Conservation (phyloP, 768 basidiomycete genomes). For the Lentinula edodes region DNA sequence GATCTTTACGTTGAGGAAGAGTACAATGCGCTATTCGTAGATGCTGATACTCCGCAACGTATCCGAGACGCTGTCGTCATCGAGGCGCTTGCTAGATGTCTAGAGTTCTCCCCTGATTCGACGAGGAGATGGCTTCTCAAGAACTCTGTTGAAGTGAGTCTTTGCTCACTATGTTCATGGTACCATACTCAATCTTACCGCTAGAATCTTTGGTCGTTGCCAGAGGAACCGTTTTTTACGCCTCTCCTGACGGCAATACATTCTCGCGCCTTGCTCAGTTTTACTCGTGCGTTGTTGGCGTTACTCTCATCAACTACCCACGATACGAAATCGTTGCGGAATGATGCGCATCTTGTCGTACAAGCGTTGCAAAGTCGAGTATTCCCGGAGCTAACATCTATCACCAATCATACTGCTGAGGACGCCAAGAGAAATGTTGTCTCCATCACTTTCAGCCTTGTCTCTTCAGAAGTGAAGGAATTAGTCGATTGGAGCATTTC, state of each 20-base stretch:
- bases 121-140: conserved; percentile 47
- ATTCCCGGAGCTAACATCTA: conserved; percentile 40
- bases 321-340: not conserved
- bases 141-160: conserved; percentile 42
- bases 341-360: conserved; percentile 27
- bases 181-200: not conserved
- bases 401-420: conserved; percentile 23
- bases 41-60: conserved; percentile 26
- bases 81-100: conserved; percentile 44
- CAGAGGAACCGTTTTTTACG: conserved; percentile 27
- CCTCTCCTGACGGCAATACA: conserved; percentile 42
- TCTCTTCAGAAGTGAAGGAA: conserved; percentile 20
- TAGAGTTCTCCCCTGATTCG: conserved; percentile 41
- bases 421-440: conserved; percentile 36
- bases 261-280: conserved; percentile 38
- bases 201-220: conserved; percentile 46
- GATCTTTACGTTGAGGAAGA: conserved; percentile 41
- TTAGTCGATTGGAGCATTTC: conserved; percentile 24
- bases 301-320: conserved; percentile 20
- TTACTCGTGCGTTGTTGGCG: conserved; percentile 25
- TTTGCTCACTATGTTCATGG: not conserved
- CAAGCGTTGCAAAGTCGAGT: conserved; percentile 37
- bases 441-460: conserved; percentile 36
- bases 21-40: conserved; percentile 36
- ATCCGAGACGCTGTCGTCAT: conserved; percentile 34